Evolutionary conservation across 768 basidiomycete species (phyloP).

Genomic region (Macrolepiota dolichaula): DNA sequence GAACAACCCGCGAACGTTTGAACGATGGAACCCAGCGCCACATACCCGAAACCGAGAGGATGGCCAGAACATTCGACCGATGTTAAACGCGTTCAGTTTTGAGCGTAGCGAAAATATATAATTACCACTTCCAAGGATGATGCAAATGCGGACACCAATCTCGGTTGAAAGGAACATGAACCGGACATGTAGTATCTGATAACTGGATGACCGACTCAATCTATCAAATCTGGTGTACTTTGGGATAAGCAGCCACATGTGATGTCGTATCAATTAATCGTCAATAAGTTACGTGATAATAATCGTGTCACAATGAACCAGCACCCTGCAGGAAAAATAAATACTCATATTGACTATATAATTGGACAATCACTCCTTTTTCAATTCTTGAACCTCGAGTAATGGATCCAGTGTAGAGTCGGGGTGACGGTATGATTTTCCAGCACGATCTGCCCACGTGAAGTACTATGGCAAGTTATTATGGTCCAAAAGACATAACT

Average conservation of each 20-base stretch:
- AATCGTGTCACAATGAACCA: neutral
- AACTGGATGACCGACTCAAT: neutral
- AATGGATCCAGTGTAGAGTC: slow-evolving; percentile 81
- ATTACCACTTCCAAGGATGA: too few relatives aligned
- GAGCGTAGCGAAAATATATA: too few relatives aligned
- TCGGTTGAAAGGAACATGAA: too few relatives aligned
- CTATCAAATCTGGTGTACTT: neutral
- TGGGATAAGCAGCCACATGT: neutral
- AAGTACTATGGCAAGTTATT: slow-evolving; percentile 69
- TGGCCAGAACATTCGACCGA: too few relatives aligned
- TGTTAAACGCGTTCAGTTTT: too few relatives aligned
- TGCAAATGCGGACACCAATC: too few relatives aligned
- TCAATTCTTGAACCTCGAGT: slow-evolving; percentile 51
- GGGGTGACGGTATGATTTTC: slow-evolving; percentile 89
- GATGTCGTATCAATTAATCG: neutral
- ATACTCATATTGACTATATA: slow-evolving; percentile 16
- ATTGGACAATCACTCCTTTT: slow-evolving; percentile 18
- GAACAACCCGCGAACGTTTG: too few relatives aligned
- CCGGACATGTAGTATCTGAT: neutral
- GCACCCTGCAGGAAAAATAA: neutral
- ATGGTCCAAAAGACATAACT: neutral
- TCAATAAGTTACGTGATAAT: neutral
- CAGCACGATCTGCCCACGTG: slow-evolving; percentile 86
- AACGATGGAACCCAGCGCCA: too few relatives aligned
- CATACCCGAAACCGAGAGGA: too few relatives aligned